Base-by-base conservation (phyloP, 2,329 filamentous ascomycete genomes). In the Colletotrichum truncatum region DNA sequence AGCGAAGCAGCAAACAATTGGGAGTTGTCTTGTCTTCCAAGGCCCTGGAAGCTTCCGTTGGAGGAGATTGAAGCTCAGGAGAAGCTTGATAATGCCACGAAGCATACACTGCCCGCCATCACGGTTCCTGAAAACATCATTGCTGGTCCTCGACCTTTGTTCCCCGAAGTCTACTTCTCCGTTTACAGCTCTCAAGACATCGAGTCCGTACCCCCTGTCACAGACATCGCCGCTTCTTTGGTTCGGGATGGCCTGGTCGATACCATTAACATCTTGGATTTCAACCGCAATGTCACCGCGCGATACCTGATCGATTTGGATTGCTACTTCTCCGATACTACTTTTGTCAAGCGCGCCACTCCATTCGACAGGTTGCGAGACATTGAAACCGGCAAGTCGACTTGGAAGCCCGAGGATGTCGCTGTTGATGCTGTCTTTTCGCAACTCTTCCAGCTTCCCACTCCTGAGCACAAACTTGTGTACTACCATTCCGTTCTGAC, bases 361-460 rank as follows among this genome's bases (percentile, higher is more conserved):
- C 90, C 94, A 0, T 98, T 97, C 73, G 96, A 99, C 76, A 91
- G 94, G 73, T 87, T 99, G 51, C 88, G 91, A 32, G 90, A 90
- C 46, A 84, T 91, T 16, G 88, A 89, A 32, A 81, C 80, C 2
- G 85, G 87, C 57, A 85, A 86, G 68, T 88, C 91, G 12, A 94
- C 93, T 0, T 99, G 96, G 95, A 99, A 99, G 78, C 94, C 96
- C 0, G 96, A 99, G 80, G 96, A 99, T 78, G 92, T 98, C 64
- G 93, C 92, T 3, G 93, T 99, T n/a, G 96, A 99, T 77, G 94
- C 95, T 5, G 93, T 98, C 62, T 99, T 99, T 78, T 97, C 94
- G 2, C 95, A 98, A 77, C 85, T 99, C 41, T 93, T 97, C 75
- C 92, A 93, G 76, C 86, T 99, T 36, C 96, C 96, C 4, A 85